Evolutionary conservation across 1,284 basidiomycete species (phyloP).

Genomic region (Ustilago curta): DNA sequence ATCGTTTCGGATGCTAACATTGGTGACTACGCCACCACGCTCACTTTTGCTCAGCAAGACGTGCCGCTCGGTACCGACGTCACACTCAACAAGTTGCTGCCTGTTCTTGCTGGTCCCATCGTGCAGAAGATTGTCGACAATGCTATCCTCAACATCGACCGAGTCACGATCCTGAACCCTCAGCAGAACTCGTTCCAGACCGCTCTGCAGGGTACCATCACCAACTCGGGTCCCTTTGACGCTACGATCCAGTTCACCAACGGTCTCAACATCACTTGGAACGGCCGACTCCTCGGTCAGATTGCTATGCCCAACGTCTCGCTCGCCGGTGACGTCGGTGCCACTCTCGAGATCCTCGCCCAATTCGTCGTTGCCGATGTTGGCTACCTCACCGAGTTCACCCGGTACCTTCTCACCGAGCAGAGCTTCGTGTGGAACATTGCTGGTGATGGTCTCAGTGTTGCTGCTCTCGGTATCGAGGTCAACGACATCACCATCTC

Average conservation of each 20-base stretch:
- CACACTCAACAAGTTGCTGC: slow-evolving; percentile 77
- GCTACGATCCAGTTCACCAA: slow-evolving; percentile 77
- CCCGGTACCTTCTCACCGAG: slow-evolving; percentile 76
- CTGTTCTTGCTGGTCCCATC: slow-evolving; percentile 80
- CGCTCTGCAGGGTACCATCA: slow-evolving; percentile 76
- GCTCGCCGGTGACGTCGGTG: slow-evolving; percentile 75
- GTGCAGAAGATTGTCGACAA: slow-evolving; percentile 81
- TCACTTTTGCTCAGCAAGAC: slow-evolving; percentile 75
- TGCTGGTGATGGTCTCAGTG: slow-evolving; percentile 77
- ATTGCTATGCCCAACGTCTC: slow-evolving; percentile 75
- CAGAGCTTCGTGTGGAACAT: slow-evolving; percentile 82
- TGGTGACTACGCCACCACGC: slow-evolving; percentile 77
- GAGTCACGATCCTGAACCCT: slow-evolving; percentile 57
- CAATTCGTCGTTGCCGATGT: slow-evolving; percentile 77
- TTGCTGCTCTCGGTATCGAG: slow-evolving; percentile 71
- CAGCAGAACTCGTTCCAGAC: slow-evolving; percentile 76
- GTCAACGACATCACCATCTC: slow-evolving; percentile 75
- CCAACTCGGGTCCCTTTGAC: slow-evolving; percentile 82
- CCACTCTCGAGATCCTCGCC: slow-evolving; percentile 74
- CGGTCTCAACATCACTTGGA: slow-evolving; percentile 78
- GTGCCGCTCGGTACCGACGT: slow-evolving; percentile 77
- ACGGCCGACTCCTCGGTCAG: slow-evolving; percentile 75
- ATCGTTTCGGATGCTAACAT: slow-evolving; percentile 75
- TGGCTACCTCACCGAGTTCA: slow-evolving; percentile 77
- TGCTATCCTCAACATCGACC: slow-evolving; percentile 71